These are phyloP conservation scores for Acacia melanoxylon DNA, from an alignment of 306 rosid species.

Conservation along the genomic window DNA sequence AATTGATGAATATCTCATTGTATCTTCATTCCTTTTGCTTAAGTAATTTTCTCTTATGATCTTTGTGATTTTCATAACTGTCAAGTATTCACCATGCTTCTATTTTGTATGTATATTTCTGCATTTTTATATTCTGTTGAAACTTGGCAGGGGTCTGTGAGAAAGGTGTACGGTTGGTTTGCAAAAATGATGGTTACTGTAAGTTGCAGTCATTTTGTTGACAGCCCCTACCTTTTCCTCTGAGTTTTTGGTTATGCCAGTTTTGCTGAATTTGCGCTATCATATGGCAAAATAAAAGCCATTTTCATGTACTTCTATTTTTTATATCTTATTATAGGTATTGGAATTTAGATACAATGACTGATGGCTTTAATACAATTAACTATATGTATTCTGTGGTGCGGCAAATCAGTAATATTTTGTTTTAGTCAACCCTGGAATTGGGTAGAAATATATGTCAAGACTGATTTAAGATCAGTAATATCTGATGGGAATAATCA, in stretches of 20 bases:
- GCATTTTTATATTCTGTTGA: conserved; percentile 22
- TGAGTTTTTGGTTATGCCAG: background rate
- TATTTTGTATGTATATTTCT: background rate
- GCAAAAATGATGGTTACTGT: conserved; percentile 3
- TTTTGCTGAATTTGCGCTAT: background rate
- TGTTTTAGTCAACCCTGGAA: background rate
- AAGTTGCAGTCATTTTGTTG: conserved; percentile 9
- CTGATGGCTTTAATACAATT: background rate
- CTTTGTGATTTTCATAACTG: conserved; percentile 9
- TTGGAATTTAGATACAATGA: background rate
- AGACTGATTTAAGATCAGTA: background rate
- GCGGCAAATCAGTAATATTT: background rate
- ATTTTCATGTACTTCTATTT: background rate
- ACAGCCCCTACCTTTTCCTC: background rate
- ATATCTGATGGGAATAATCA: background rate
- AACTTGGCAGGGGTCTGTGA: conserved; percentile 47
- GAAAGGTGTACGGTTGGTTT: background rate
- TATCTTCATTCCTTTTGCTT: conserved; percentile 5
- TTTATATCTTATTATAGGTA: conserved; percentile 9
- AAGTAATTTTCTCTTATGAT: background rate
- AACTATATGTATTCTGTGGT: background rate
- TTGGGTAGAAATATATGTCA: background rate
- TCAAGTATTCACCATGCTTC: conserved; percentile 1
- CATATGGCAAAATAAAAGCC: background rate
- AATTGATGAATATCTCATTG: background rate